phyloP scores from a whole-genome alignment of 306 rosid genomes.

The Begonia peltatifolia region DNA sequence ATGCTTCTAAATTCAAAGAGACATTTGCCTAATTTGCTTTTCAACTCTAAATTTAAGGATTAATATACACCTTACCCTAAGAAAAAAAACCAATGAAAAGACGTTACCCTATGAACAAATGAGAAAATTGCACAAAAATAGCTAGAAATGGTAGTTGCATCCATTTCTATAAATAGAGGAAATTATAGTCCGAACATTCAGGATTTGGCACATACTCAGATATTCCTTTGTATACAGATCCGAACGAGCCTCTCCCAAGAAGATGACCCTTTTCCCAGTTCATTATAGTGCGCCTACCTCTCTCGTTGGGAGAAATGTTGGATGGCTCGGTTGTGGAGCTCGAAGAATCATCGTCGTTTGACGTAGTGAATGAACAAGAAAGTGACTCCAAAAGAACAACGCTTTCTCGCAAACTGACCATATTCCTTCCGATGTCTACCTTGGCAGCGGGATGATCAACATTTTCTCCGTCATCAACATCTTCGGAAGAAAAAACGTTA shows the following conservation, averaged over 20 bases:
- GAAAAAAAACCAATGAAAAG: too few species aligned
- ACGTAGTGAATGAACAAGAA: constrained; percentile 50
- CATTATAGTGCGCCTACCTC: constrained; percentile 28
- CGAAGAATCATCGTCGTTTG: constrained; percentile 50
- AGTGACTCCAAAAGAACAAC: constrained; percentile 24
- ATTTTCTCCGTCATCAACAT: constrained; percentile 9
- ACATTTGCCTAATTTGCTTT: too few species aligned
- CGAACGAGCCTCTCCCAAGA: constrained; percentile 90
- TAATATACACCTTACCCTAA: too few species aligned
- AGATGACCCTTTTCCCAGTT: constrained; percentile 60
- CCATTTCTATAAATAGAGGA: too few species aligned
- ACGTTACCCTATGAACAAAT: too few species aligned
- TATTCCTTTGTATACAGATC: constrained; percentile 82
- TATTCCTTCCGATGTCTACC: constrained; percentile 23
- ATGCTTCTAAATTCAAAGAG: too few species aligned
- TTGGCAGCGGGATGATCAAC: constrained; percentile 8
- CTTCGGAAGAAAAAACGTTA: constrained; percentile 6
- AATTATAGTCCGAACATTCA: too few species aligned
- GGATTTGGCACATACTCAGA: constrained; percentile 41
- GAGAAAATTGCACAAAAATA: too few species aligned
- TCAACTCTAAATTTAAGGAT: too few species aligned
- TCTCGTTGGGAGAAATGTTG: constrained; percentile 48
- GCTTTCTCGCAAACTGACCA: constrained; percentile 18
- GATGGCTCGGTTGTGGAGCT: constrained; percentile 60
- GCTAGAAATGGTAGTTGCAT: too few species aligned